Evolutionary conservation across 768 basidiomycete genomes (phyloP).

Genomic region (Ramaria rubella): DNA sequence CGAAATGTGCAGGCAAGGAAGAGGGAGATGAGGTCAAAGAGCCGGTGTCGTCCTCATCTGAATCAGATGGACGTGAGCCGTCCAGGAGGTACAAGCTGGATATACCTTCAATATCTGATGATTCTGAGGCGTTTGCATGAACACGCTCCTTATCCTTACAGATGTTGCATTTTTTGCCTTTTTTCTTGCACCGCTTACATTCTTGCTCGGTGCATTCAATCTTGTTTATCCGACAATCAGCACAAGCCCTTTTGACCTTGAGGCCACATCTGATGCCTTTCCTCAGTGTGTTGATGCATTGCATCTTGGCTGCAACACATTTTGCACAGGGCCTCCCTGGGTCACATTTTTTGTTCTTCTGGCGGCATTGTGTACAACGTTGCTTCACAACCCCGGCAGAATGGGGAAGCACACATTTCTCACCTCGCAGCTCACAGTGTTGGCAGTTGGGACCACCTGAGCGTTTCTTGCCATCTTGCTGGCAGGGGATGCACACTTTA

Average conservation of each 20-base stretch:
- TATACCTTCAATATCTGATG: too few species aligned
- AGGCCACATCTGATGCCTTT: slow-evolving; percentile 51
- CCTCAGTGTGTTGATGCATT: slow-evolving; percentile 44
- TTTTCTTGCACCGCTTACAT: neutral
- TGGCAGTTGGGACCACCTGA: slow-evolving; percentile 33
- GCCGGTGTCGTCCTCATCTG: too few species aligned
- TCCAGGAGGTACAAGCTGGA: too few species aligned
- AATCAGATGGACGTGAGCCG: too few species aligned
- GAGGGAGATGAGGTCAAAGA: too few species aligned
- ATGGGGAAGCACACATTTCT: slow-evolving; percentile 50
- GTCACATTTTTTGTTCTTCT: slow-evolving; percentile 52
- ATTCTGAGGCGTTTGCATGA: too few species aligned
- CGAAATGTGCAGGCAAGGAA: too few species aligned
- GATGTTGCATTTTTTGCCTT: neutral
- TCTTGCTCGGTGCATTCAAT: neutral
- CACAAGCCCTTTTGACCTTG: slow-evolving; percentile 43
- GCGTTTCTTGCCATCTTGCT: neutral
- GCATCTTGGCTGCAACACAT: slow-evolving; percentile 40
- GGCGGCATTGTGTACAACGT: slow-evolving; percentile 53
- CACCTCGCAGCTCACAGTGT: slow-evolving; percentile 47
- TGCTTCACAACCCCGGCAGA: slow-evolving; percentile 52
- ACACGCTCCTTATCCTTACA: too few species aligned
- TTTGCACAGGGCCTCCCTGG: slow-evolving; percentile 49
- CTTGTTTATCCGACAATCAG: neutral
- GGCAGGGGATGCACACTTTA: neutral